Percentiles rank a stretch among this genome's conserved stretches.
These are phyloP conservation scores for Auricularia sp. DNA, from an alignment of 768 basidiomycete genomes.

Conservation along the genomic window DNA sequence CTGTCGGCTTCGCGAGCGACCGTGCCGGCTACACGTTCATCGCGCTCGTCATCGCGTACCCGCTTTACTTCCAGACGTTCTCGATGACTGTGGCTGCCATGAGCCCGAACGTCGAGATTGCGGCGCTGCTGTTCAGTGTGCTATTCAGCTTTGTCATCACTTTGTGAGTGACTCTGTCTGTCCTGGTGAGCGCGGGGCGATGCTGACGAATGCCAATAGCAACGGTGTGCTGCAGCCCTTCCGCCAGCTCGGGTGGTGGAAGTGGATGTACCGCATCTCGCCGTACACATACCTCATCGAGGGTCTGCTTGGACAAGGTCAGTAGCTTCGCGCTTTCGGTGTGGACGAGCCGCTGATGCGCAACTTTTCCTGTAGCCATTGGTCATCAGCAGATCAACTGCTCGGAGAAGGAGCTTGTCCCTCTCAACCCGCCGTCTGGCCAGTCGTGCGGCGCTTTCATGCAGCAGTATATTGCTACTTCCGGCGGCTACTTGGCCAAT, in stretches of 20 bases:
- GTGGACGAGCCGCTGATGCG: background rate
- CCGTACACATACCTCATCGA: conserved; percentile 52
- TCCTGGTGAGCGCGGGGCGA: background rate
- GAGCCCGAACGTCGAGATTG: conserved; percentile 50
- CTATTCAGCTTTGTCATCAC: conserved; percentile 54
- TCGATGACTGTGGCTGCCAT: conserved; percentile 53
- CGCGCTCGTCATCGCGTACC: conserved; percentile 42
- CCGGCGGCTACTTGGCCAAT: conserved; percentile 51
- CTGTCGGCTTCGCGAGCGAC: conserved; percentile 40
- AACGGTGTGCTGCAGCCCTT: conserved; percentile 63
- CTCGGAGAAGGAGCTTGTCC: conserved; percentile 49
- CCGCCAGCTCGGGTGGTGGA: conserved; percentile 44
- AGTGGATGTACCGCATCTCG: conserved; percentile 42
- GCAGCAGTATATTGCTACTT: conserved; percentile 33
- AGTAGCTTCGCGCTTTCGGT: background rate
- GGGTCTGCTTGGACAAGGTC: conserved; percentile 27
- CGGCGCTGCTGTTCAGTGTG: conserved; percentile 46
- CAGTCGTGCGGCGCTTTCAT: conserved; percentile 46
- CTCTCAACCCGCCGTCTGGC: conserved; percentile 45
- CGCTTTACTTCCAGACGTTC: conserved; percentile 53
- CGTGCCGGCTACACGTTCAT: conserved; percentile 55
- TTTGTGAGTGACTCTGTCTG: conserved; percentile 33
- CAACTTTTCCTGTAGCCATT: conserved; percentile 10
- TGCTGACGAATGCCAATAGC: conserved; percentile 20
- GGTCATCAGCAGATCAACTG: conserved; percentile 34